phyloP scores from a whole-genome alignment of 176 grass and related monocot species.

The Lolium perenne region DNA sequence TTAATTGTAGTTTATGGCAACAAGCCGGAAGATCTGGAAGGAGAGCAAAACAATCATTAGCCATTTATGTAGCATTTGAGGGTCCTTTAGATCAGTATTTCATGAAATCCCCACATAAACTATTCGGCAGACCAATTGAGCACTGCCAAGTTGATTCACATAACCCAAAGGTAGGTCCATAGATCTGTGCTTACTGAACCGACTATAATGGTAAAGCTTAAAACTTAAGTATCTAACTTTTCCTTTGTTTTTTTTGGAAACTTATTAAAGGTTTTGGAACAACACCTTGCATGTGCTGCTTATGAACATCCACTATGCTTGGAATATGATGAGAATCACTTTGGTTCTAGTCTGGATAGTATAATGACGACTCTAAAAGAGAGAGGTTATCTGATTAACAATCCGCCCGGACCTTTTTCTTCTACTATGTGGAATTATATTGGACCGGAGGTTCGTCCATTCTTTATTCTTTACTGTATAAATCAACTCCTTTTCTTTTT shows the following conservation, averaged over 20 bases:
- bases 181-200: slow-evolving; percentile 28
- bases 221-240: slow-evolving; percentile 24
- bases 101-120: slow-evolving; percentile 91
- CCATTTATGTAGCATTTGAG: slow-evolving; percentile 94
- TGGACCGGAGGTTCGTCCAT: slow-evolving; percentile 73
- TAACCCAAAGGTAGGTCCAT: slow-evolving; percentile 84
- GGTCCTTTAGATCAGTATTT: slow-evolving; percentile 96
- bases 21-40: slow-evolving; percentile 96
- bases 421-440: slow-evolving; percentile 85
- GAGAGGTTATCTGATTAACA: slow-evolving; percentile 69
- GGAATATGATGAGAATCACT: slow-evolving; percentile 85
- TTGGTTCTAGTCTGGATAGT: slow-evolving; percentile 56
- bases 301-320: slow-evolving; percentile 85
- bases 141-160: slow-evolving; percentile 91
- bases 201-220: slow-evolving; percentile 17
- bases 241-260: not conserved
- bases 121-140: slow-evolving; percentile 84
- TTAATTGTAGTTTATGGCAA: slow-evolving; percentile 88
- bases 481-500: slow-evolving; percentile 19
- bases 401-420: slow-evolving; percentile 66
- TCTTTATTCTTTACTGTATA: slow-evolving; percentile 27
- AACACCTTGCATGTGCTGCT: slow-evolving; percentile 90
- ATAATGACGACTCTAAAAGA: slow-evolving; percentile 61
- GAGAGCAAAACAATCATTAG: slow-evolving; percentile 82
- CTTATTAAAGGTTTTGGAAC: slow-evolving; percentile 71